These are phyloP conservation scores for Penicillium sp. DNA, from an alignment of 2,329 filamentous ascomycete genomes.

Conservation along the genomic window DNA sequence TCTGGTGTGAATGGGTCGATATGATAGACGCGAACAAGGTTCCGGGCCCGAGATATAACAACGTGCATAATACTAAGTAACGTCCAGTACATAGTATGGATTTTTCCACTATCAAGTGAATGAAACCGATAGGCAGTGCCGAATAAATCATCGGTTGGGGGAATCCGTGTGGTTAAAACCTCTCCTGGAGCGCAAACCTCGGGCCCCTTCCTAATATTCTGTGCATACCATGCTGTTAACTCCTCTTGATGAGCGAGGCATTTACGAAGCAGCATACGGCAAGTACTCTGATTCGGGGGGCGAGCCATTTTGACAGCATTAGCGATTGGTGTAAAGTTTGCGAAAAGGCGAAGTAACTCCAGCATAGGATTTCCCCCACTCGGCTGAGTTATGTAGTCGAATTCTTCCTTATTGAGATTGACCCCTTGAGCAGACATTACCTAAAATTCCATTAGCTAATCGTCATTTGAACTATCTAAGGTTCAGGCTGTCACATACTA, in stretches of 20 bases:
- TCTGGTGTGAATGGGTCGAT: not conserved
- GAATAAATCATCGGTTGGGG: not conserved
- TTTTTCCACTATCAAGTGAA: not conserved
- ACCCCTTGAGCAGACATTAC: not conserved
- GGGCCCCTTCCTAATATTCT: not conserved
- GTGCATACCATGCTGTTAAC: conserved; percentile 1
- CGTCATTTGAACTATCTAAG: not conserved
- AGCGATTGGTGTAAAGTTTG: conserved; percentile 5
- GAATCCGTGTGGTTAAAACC: not conserved
- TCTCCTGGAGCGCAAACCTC: too few relatives aligned
- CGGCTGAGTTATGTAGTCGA: not conserved
- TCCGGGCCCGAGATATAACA: not conserved
- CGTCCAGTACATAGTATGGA: not conserved
- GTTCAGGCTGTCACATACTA: not conserved
- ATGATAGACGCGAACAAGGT: not conserved
- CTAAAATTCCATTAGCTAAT: not conserved
- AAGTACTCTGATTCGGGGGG: not conserved
- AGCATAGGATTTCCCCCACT: conserved; percentile 4
- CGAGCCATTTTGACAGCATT: not conserved
- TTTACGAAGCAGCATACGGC: not conserved
- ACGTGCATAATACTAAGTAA: not conserved
- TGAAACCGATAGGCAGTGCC: not conserved
- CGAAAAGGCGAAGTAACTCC: conserved; percentile 5
- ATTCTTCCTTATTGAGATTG: conserved; percentile 6
- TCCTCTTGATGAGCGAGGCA: not conserved